A percentile compares a stretch with the other conserved stretches of the same genome.
Evolutionary conservation across 1,284 basidiomycete species (phyloP).

Genomic region (Coniferiporia sulphurascens): DNA sequence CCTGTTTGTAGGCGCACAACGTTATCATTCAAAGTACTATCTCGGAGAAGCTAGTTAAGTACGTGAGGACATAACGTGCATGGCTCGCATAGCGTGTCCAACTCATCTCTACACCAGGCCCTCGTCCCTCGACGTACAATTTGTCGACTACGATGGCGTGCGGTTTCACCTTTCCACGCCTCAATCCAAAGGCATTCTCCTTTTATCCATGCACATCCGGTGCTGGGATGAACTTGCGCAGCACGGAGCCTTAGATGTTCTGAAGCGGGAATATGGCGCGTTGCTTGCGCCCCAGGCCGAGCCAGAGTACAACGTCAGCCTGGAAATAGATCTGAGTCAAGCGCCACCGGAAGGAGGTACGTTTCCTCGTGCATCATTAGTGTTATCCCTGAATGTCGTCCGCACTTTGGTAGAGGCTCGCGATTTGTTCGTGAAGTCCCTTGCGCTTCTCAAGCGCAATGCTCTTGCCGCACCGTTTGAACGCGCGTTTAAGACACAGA

Average conservation of each 20-base stretch:
- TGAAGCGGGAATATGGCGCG: constrained; percentile 81
- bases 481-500: constrained; percentile 83
- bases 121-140: constrained; percentile 86
- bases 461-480: constrained; percentile 96
- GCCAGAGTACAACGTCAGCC: constrained; percentile 85
- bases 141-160: constrained; percentile 97
- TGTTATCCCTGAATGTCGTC: constrained; percentile 9
- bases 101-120: constrained; percentile 51
- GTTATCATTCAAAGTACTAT: constrained; percentile 91
- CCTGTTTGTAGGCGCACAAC: constrained; percentile 66
- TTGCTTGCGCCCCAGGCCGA: constrained; percentile 64
- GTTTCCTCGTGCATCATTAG: constrained; percentile 29
- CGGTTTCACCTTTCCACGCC: constrained; percentile 91
- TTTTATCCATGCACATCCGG: constrained; percentile 94
- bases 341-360: constrained; percentile 76
- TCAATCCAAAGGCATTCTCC: constrained; percentile 73
- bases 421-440: constrained; percentile 73
- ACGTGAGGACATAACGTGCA: constrained; percentile 27
- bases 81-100: constrained; percentile 12
- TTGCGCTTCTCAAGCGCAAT: constrained; percentile 90
- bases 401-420: constrained; percentile 57
- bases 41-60: constrained; percentile 88
- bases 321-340: constrained; percentile 84
- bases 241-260: constrained; percentile 81
- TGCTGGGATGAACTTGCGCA: constrained; percentile 94